Percentiles rank a stretch among this genome's conserved stretches.
Evolutionary conservation across 352 stramenopile genomes (phyloP).

Genomic region (Phytophthora citrophthora): DNA sequence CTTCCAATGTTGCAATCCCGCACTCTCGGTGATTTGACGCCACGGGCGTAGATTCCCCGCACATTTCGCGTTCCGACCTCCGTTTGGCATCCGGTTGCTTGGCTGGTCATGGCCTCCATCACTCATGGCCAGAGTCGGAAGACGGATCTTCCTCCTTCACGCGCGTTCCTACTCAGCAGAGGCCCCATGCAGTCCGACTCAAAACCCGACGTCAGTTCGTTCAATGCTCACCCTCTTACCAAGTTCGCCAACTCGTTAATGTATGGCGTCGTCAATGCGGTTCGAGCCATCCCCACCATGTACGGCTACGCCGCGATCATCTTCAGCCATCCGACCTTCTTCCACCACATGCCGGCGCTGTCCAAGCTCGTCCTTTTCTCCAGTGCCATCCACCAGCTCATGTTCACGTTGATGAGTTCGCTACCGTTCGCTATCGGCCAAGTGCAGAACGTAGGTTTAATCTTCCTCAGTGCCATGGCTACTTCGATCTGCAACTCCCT

Average conservation of each 20-base stretch:
- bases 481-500: slow-evolving; percentile 86
- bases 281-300: slow-evolving; percentile 93
- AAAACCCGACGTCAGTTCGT: slow-evolving; percentile 9
- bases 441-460: slow-evolving; percentile 97
- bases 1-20: slow-evolving; percentile 20
- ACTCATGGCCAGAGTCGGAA: slow-evolving; percentile 25
- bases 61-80: slow-evolving; percentile 29
- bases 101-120: slow-evolving; percentile 25
- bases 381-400: slow-evolving; percentile 94
- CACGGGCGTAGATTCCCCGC: slow-evolving; percentile 1
- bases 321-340: slow-evolving; percentile 91
- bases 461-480: slow-evolving; percentile 96
- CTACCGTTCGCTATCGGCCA: slow-evolving; percentile 97
- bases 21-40: slow-evolving; percentile 23
- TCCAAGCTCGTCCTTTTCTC: slow-evolving; percentile 97
- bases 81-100: slow-evolving; percentile 1
- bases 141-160: slow-evolving; percentile 12
- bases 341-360: slow-evolving; percentile 83
- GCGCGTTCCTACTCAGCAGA: slow-evolving; percentile 28
- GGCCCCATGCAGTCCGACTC: slow-evolving; percentile 9
- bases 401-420: slow-evolving; percentile 87
- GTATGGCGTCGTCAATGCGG: slow-evolving; percentile 92
- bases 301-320: slow-evolving; percentile 97
- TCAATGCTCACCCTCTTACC: slow-evolving; percentile 19
- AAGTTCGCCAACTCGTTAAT: slow-evolving; percentile 69